Base-by-base conservation (phyloP, 78 protist species). In the Dictyostelium brefeldianum region DNA sequence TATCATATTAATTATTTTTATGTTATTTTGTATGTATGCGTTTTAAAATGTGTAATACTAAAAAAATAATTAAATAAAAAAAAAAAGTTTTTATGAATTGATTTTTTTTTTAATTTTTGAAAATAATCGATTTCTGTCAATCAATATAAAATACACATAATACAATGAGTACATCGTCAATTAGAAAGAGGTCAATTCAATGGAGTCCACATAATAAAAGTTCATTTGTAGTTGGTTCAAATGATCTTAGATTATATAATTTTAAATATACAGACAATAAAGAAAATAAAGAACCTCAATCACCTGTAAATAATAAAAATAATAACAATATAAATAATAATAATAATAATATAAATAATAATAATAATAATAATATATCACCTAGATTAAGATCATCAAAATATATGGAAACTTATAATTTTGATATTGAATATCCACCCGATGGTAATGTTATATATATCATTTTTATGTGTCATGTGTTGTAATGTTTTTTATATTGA, bases 201-300 rank as follows among this genome's bases (percentile, higher is more conserved):
- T 89, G 89, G 90, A 81, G 81, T 41, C 94, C 94, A 6, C 89
- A 89, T 51, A 46, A 73, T 29, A 56, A 73, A 36, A 78, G 65
- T 74, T 31, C 81, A 18, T 89, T 89, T 50, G 59, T 89, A 25
- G 89, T 89, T 57, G 94, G 94, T 0, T 53, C 94, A 46, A 65
- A 36, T 65, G 94, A 89, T 57, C 27, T 89, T 4, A 70, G 94
- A 74, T n/a, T 89, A 43, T 89, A 90, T 81, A 80, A 62, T 78
- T 15, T 90, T 12, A 81, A 69, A 56, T 54, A 65, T 67, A 65
- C 29, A 62, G 22, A 64, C 6, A 53, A 78, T 51, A 73, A 75
- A 41, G 75, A 80, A 31, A 50, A 27, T 4, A 36, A 36, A 36
- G 43, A 36, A 36, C 43, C 43, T 3, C 43, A 62, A 36, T 9